Conservation (phyloP, 2,329 filamentous ascomycete genomes). For the Cercospora beticola region DNA sequence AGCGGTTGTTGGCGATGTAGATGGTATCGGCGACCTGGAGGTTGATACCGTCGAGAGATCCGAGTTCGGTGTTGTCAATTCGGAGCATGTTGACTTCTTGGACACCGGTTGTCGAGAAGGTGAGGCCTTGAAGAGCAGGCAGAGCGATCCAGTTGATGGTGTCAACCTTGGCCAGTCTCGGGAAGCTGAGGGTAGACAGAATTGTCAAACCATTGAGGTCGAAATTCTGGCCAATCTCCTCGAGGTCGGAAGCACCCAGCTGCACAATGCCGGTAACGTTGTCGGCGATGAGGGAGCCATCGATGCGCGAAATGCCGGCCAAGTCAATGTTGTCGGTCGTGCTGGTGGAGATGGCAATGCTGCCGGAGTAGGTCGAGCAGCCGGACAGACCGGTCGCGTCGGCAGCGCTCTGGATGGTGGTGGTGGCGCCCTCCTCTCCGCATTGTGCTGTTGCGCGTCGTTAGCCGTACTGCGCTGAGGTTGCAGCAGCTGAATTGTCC, state of each 20-base stretch:
- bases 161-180: slow-evolving; percentile 63
- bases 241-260: slow-evolving; percentile 62
- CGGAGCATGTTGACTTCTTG: slow-evolving; percentile 65
- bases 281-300: slow-evolving; percentile 53
- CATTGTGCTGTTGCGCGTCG: slow-evolving; percentile 26
- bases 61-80: slow-evolving; percentile 85
- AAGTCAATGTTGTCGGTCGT: slow-evolving; percentile 62
- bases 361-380: slow-evolving; percentile 70
- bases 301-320: slow-evolving; percentile 61
- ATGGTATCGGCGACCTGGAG: slow-evolving; percentile 70
- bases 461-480: slow-evolving; percentile 24
- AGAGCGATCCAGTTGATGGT: slow-evolving; percentile 72
- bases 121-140: slow-evolving; percentile 59
- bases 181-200: slow-evolving; percentile 67
- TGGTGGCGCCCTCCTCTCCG: slow-evolving; percentile 47
- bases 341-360: slow-evolving; percentile 61
- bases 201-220: slow-evolving; percentile 65
- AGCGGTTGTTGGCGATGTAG: slow-evolving; percentile 86
- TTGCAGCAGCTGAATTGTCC: background rate
- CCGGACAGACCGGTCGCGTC: slow-evolving; percentile 59
- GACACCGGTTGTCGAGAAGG: slow-evolving; percentile 62
- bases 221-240: slow-evolving; percentile 69
- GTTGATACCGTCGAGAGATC: slow-evolving; percentile 76
- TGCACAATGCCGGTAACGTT: slow-evolving; percentile 62
- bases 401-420: slow-evolving; percentile 60